These are phyloP conservation scores for Aphanomyces cochlioides DNA, from an alignment of 352 stramenopile species.

Conservation along the genomic window DNA sequence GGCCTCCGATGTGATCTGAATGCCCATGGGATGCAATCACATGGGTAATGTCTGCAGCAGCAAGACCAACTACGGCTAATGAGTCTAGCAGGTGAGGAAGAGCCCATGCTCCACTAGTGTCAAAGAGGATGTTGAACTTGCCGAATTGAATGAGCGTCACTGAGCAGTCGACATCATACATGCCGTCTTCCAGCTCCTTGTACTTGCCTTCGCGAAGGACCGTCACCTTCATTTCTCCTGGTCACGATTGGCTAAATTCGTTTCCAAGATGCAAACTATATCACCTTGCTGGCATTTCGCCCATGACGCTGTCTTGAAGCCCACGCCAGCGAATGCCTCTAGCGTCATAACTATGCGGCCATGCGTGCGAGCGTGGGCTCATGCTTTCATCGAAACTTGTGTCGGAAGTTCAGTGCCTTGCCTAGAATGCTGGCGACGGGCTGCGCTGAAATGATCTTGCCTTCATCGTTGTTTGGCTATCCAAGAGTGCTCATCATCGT, in stretches of 20 bases:
- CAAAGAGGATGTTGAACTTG: constrained; percentile 22
- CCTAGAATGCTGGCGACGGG: no score
- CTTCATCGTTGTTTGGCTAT: no score
- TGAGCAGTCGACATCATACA: constrained; percentile 17
- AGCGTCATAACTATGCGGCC: no score
- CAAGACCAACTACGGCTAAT: background rate
- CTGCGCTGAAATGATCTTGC: no score
- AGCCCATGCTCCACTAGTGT: constrained; percentile 25
- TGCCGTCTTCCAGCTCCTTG: constrained; percentile 1
- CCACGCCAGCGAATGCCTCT: no score
- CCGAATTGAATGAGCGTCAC: constrained; percentile 21
- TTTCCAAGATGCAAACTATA: background rate
- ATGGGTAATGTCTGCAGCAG: constrained; percentile 9
- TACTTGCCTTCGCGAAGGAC: constrained; percentile 8
- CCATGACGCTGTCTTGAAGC: no score
- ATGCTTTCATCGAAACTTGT: no score
- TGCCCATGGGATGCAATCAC: constrained; percentile 25
- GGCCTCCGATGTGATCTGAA: constrained; percentile 24
- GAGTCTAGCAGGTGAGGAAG: background rate
- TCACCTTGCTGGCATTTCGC: background rate
- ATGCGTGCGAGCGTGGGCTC: no score
- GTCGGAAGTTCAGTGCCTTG: no score
- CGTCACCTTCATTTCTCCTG: constrained; percentile 8
- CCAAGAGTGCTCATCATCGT: no score
- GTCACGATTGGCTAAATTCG: background rate